Percentiles rank a stretch among this genome's conserved stretches.
These are phyloP conservation scores for Botrytis cinerea DNA, from an alignment of 2,329 filamentous ascomycete species.

Conservation along the genomic window DNA sequence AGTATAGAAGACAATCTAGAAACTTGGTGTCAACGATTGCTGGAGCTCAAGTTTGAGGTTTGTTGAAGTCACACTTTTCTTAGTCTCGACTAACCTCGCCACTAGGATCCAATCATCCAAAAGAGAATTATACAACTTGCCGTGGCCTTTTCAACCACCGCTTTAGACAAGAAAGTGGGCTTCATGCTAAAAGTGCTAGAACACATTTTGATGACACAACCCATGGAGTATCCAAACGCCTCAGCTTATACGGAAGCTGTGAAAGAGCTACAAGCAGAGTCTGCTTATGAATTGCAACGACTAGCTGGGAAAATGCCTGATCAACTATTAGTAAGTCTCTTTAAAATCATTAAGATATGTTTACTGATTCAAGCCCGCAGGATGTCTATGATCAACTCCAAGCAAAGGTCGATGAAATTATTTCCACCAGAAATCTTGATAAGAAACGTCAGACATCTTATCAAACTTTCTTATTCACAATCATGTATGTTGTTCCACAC, in stretches of 20 bases:
- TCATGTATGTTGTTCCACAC: slow-evolving; percentile 59
- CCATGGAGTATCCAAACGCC: slow-evolving; percentile 70
- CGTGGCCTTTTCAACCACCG: slow-evolving; percentile 81
- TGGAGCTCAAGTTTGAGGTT: slow-evolving; percentile 68
- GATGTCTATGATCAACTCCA: slow-evolving; percentile 87
- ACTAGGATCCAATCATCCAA: slow-evolving; percentile 72
- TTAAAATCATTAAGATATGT: neutral
- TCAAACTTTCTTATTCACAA: slow-evolving; percentile 88
- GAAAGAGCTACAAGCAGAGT: slow-evolving; percentile 81
- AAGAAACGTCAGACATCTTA: slow-evolving; percentile 84
- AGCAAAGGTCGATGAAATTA: slow-evolving; percentile 77
- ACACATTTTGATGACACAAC: slow-evolving; percentile 82
- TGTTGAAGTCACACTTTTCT: neutral
- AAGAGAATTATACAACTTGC: slow-evolving; percentile 80
- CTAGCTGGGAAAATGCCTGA: slow-evolving; percentile 90
- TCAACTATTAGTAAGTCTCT: slow-evolving; percentile 63
- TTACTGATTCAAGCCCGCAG: slow-evolving; percentile 42
- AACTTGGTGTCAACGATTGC: slow-evolving; percentile 70
- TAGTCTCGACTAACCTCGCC: slow-evolving; percentile 27
- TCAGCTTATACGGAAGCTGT: slow-evolving; percentile 82
- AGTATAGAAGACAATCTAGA: slow-evolving; percentile 66
- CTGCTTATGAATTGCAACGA: slow-evolving; percentile 84
- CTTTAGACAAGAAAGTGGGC: slow-evolving; percentile 71
- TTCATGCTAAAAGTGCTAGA: slow-evolving; percentile 91
- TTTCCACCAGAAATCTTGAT: slow-evolving; percentile 70